Conservation (phyloP, 1,284 basidiomycete species). For the Moniliella sp. region DNA sequence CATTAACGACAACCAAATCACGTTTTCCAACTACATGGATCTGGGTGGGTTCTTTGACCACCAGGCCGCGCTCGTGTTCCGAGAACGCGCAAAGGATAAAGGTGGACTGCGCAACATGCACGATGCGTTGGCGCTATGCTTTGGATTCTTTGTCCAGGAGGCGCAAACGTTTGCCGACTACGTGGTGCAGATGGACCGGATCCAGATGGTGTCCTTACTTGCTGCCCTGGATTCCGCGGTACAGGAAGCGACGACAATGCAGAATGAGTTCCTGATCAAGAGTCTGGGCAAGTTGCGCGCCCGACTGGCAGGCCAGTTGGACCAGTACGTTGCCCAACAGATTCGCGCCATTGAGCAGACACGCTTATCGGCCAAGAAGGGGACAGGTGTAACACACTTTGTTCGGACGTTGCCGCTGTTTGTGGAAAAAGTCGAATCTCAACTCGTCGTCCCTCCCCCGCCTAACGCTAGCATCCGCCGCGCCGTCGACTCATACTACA, state of each 20-base stretch:
- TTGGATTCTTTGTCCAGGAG: conserved; percentile 68
- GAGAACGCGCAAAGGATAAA: conserved; percentile 1
- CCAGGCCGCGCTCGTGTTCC: conserved; percentile 45
- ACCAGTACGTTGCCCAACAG: conserved; percentile 43
- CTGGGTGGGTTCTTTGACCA: conserved; percentile 81
- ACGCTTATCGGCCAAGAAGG: conserved; percentile 70
- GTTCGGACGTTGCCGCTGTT: conserved; percentile 75
- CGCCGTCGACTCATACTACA: conserved; percentile 62
- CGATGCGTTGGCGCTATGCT: conserved; percentile 69
- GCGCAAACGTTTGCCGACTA: conserved; percentile 63
- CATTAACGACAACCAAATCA: conserved; percentile 53
- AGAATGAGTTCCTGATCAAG: conserved; percentile 51
- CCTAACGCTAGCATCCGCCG: conserved; percentile 52
- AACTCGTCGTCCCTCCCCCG: too few relatives aligned
- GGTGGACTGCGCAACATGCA: conserved; percentile 22
- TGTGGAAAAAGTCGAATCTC: conserved; percentile 59
- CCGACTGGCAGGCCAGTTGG: conserved; percentile 8
- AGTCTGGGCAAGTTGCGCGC: conserved; percentile 61
- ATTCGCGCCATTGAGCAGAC: conserved; percentile 52
- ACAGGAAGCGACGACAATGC: conserved; percentile 53
- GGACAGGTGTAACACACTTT: conserved; percentile 76
- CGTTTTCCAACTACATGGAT: conserved; percentile 86
- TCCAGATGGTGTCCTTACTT: conserved; percentile 66
- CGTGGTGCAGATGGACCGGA: conserved; percentile 50
- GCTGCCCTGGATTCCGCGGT: conserved; percentile 58